These are phyloP conservation scores for Paramecium sexaurelia DNA, from an alignment of 73 alveolate genomes.

Conservation along the genomic window DNA sequence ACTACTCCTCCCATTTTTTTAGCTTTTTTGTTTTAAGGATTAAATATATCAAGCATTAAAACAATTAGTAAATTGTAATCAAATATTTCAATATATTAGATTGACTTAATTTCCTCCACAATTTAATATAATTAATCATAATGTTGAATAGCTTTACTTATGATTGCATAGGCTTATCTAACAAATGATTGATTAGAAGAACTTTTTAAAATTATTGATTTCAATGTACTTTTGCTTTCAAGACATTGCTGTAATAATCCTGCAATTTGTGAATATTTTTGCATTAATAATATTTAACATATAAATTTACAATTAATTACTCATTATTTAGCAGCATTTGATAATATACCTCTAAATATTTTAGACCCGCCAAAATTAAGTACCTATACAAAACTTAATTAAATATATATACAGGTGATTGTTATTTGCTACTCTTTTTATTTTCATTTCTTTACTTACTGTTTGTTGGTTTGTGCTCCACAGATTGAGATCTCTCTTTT, in stretches of 20 bases:
- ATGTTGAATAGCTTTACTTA: not conserved
- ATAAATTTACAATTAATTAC: not conserved
- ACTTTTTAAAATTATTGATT: conserved; percentile 27
- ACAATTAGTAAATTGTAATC: conserved; percentile 11
- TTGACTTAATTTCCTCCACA: not conserved
- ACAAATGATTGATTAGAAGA: not conserved
- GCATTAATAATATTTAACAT: not conserved
- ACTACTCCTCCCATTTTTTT: conserved; percentile 55
- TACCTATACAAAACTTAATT: not conserved
- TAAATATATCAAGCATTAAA: conserved; percentile 40
- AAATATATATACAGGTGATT: not conserved
- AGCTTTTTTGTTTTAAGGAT: conserved; percentile 35
- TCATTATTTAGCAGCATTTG: conserved; percentile 44
- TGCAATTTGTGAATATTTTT: conserved; percentile 17
- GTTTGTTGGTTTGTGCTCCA: not conserved
- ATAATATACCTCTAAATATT: conserved; percentile 26
- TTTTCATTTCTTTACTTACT: not conserved
- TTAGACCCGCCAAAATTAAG: conserved; percentile 36
- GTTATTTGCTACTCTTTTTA: not conserved
- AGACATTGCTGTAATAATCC: not conserved
- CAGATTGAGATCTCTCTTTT: not conserved
- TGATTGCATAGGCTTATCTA: conserved; percentile 25
- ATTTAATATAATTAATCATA: not conserved
- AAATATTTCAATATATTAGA: not conserved
- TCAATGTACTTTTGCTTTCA: not conserved